phyloP scores from a whole-genome alignment of 2,329 filamentous ascomycete genomes.

The Fusarium algeriense region DNA sequence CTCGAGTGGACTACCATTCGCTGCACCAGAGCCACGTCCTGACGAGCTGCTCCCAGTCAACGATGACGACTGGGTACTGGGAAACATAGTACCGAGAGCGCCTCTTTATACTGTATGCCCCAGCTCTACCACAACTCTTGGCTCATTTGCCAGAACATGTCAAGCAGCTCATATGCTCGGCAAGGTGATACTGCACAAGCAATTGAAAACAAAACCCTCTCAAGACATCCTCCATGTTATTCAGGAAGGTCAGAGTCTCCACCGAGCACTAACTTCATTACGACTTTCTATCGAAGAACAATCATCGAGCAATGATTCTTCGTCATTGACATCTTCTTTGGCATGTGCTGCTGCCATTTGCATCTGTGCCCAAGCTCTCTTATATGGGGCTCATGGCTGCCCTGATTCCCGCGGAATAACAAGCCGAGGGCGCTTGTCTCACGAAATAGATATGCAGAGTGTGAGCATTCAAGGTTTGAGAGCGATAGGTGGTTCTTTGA shows the following conservation, averaged over 20 bases:
- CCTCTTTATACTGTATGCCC: constrained; percentile 11
- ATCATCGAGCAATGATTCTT: not conserved
- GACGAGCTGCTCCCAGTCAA: constrained; percentile 8
- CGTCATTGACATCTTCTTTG: not conserved
- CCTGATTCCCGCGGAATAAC: constrained; percentile 3
- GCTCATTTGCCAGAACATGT: constrained; percentile 9
- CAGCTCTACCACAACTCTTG: constrained; percentile 2
- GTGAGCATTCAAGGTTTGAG: constrained; percentile 4
- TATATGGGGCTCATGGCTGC: constrained; percentile 9
- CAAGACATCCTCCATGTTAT: constrained; percentile 2
- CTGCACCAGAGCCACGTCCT: constrained; percentile 5
- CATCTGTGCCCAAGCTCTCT: constrained; percentile 5
- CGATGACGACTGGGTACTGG: constrained; percentile 8
- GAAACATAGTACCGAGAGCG: constrained; percentile 7
- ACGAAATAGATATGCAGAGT: constrained; percentile 12
- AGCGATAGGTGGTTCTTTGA: not conserved
- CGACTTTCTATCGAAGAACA: constrained; percentile 1
- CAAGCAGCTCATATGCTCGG: constrained; percentile 16
- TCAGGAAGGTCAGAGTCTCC: constrained; percentile 7
- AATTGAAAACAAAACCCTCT: constrained; percentile 1
- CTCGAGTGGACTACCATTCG: constrained; percentile 5
- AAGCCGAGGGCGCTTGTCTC: constrained; percentile 3
- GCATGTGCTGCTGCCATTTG: constrained; percentile 4
- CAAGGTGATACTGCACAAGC: constrained; percentile 4
- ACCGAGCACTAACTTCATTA: not conserved